Evolutionary conservation across 2,329 filamentous ascomycete species (phyloP).

Genomic region (Periconia sp.): DNA sequence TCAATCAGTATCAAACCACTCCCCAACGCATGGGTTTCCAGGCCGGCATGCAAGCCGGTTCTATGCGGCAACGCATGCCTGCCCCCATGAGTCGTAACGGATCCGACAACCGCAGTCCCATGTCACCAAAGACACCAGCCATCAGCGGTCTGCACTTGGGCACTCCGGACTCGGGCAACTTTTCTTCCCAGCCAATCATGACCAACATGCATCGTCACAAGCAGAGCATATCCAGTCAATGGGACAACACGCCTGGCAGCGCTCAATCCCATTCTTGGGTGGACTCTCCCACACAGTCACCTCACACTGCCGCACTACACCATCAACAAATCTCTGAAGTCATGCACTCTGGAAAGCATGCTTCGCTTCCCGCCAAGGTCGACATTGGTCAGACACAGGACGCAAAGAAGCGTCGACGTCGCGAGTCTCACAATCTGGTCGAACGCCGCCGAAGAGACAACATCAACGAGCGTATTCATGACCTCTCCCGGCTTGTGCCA

Average conservation of each 20-base stretch:
- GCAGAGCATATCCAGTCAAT: constrained; percentile 85
- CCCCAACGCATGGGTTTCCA: constrained; percentile 60
- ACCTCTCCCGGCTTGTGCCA: constrained; percentile 91
- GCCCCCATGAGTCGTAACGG: constrained; percentile 62
- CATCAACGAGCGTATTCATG: constrained; percentile 98
- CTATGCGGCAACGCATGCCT: constrained; percentile 43
- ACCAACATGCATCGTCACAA: constrained; percentile 72
- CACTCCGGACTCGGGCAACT: constrained; percentile 73
- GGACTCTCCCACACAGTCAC: constrained; percentile 88
- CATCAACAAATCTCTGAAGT: constrained; percentile 86
- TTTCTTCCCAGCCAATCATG: constrained; percentile 79
- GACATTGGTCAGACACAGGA: constrained; percentile 76
- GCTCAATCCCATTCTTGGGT: constrained; percentile 75
- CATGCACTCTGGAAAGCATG: constrained; percentile 79
- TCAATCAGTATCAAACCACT: constrained; percentile 73
- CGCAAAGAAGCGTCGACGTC: constrained; percentile 86
- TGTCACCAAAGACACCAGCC: constrained; percentile 85
- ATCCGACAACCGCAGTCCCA: constrained; percentile 76
- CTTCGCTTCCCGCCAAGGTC: constrained; percentile 89
- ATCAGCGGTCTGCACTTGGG: constrained; percentile 75
- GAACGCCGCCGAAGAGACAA: constrained; percentile 95
- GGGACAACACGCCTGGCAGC: constrained; percentile 86
- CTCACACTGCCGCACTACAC: constrained; percentile 69
- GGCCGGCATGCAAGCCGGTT: constrained; percentile 38
- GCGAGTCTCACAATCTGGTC: constrained; percentile 95